phyloP scores from a whole-genome alignment of 2,329 filamentous ascomycete genomes.

The Fusarium sp. region DNA sequence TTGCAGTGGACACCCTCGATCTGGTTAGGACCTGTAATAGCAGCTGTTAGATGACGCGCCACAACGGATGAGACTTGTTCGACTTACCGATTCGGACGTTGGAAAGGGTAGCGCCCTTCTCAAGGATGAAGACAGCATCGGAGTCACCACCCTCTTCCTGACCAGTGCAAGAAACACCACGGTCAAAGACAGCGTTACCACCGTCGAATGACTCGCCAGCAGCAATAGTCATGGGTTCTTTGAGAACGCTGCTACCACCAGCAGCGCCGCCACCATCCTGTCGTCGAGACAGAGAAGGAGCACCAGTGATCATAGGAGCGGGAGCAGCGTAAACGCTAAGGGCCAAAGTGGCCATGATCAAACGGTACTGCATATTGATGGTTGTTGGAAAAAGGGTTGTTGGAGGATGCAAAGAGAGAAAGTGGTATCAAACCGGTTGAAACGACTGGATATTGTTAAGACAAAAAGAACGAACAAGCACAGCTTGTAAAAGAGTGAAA shows the following conservation, averaged over 20 bases:
- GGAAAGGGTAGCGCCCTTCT: conserved; percentile 55
- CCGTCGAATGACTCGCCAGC: conserved; percentile 47
- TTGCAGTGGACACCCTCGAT: conserved; percentile 58
- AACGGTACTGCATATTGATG: conserved; percentile 45
- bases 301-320: conserved; percentile 35
- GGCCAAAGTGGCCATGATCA: conserved; percentile 44
- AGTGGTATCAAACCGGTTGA: conserved; percentile 41
- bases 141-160: conserved; percentile 45
- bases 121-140: conserved; percentile 58
- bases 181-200: conserved; percentile 44
- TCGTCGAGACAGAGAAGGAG: conserved; percentile 34
- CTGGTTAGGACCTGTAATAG: conserved; percentile 47
- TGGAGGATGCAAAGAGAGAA: background rate
- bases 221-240: conserved; percentile 42
- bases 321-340: conserved; percentile 39
- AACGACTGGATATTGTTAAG: conserved; percentile 13
- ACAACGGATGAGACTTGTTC: rapidly evolving
- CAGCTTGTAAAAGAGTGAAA: conserved; percentile 44
- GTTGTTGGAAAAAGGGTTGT: background rate
- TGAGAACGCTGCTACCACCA: conserved; percentile 39
- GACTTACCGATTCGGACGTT: conserved; percentile 59
- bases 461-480: conserved; percentile 39
- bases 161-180: conserved; percentile 44
- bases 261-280: conserved; percentile 19
- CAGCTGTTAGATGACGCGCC: background rate